These are phyloP conservation scores for Guadua angustifolia DNA, from an alignment of 176 grass and related monocot species.

Conservation along the genomic window DNA sequence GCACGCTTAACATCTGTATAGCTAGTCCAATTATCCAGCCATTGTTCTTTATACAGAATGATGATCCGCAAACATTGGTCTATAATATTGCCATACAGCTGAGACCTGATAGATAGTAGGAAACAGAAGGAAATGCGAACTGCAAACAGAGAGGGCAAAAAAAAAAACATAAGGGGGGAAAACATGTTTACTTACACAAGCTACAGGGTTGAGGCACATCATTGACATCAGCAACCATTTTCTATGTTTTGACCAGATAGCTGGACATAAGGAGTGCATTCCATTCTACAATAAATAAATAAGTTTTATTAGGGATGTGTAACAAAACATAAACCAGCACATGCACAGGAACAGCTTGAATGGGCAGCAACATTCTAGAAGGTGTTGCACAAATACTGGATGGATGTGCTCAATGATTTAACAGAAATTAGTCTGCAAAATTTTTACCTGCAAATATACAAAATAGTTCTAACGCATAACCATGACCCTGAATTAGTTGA, in stretches of 20 bases:
- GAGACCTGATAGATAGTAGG: conserved; percentile 15
- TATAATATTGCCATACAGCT: not conserved
- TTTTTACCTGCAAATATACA: not conserved
- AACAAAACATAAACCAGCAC: not conserved
- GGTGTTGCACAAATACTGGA: not conserved
- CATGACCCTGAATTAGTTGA: not conserved
- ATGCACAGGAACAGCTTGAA: conserved; percentile 1
- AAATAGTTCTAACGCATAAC: not conserved
- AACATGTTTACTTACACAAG: conserved; percentile 64
- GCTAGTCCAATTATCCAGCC: not conserved
- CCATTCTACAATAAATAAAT: conserved; percentile 54
- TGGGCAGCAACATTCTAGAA: not conserved
- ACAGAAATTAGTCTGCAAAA: conserved; percentile 5
- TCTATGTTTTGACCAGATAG: conserved; percentile 82
- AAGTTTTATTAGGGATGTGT: conserved; percentile 1
- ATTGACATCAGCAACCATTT: conserved; percentile 83
- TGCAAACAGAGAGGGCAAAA: not conserved
- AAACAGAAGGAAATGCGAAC: not conserved
- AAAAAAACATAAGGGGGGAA: not conserved
- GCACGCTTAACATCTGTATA: not conserved
- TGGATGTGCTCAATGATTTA: not conserved
- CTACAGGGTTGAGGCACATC: conserved; percentile 73
- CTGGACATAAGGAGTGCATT: conserved; percentile 76
- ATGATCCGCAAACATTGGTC: not conserved
- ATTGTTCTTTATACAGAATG: conserved; percentile 19